A percentile compares a stretch with the other conserved stretches of the same genome.
Conservation (phyloP, 2,329 filamentous ascomycete genomes). For the Fusarium armeniacum region DNA sequence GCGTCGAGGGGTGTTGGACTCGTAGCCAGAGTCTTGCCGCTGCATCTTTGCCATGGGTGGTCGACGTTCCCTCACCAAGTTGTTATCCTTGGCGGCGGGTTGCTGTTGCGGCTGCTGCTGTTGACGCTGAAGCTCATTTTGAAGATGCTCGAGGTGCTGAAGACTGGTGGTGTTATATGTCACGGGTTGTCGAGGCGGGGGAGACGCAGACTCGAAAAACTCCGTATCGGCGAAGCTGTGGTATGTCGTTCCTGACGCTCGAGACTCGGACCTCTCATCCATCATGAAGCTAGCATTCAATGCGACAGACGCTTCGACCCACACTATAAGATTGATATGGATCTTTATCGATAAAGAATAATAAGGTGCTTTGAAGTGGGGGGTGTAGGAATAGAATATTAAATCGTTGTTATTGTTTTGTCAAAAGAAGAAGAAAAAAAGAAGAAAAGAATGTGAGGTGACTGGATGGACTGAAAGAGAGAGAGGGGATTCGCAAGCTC, state of each 20-base stretch:
- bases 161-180: conserved; percentile 44
- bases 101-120: conserved; percentile 41
- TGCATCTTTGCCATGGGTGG: conserved; percentile 60
- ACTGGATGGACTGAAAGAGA: conserved; percentile 4
- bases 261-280: conserved; percentile 58
- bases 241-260: conserved; percentile 65
- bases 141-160: conserved; percentile 43
- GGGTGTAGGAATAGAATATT: conserved; percentile 4
- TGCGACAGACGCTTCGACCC: conserved; percentile 32
- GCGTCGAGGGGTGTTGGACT: conserved; percentile 61
- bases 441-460: conserved; percentile 18
- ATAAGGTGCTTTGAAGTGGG: background rate
- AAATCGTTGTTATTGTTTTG: conserved; percentile 17
- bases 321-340: background rate
- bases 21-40: conserved; percentile 72
- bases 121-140: conserved; percentile 43
- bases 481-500: conserved; percentile 30
- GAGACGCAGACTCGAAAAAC: conserved; percentile 59
- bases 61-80: conserved; percentile 48
- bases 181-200: conserved; percentile 47
- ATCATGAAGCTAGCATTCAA: conserved; percentile 44
- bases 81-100: conserved; percentile 9
- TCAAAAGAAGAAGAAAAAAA: background rate
- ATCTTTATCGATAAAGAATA: conserved; percentile 4
- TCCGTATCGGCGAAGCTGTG: conserved; percentile 69